A percentile compares a stretch with the other conserved stretches of the same genome.
Evolutionary conservation across 352 stramenopile genomes (phyloP).

Genomic region (Phytophthora capsici): DNA sequence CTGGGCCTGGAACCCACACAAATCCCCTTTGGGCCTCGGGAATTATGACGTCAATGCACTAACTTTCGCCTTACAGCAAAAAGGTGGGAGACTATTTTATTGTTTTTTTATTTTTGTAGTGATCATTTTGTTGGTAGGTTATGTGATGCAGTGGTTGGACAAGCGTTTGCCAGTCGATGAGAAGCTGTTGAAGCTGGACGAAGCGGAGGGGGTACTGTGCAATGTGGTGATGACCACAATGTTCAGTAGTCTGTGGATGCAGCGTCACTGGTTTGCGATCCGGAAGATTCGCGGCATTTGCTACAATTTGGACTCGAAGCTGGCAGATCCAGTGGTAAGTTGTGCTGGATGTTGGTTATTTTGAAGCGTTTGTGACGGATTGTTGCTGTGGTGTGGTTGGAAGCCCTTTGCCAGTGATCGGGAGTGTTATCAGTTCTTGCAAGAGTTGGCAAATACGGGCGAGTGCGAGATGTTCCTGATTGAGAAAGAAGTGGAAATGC

Average conservation of each 20-base stretch:
- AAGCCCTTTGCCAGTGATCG: slow-evolving; percentile 59
- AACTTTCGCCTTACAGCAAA: slow-evolving; percentile 60
- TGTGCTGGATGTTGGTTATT: neutral
- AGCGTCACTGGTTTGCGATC: slow-evolving; percentile 85
- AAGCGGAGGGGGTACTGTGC: slow-evolving; percentile 62
- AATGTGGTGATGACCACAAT: slow-evolving; percentile 66
- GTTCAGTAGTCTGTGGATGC: slow-evolving; percentile 59
- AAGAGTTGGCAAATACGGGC: slow-evolving; percentile 71
- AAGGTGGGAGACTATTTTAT: slow-evolving; percentile 40
- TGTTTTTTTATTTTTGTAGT: neutral
- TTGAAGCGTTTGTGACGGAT: neutral
- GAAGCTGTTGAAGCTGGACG: slow-evolving; percentile 53
- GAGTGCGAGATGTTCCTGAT: slow-evolving; percentile 79
- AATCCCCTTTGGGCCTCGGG: slow-evolving; percentile 64
- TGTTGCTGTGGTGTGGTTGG: slow-evolving; percentile 2
- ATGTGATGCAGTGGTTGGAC: slow-evolving; percentile 73
- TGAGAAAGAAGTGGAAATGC: slow-evolving; percentile 11
- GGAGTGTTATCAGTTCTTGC: slow-evolving; percentile 59
- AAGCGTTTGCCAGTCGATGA: slow-evolving; percentile 55
- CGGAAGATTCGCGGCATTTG: slow-evolving; percentile 63
- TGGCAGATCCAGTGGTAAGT: slow-evolving; percentile 54
- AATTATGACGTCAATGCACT: slow-evolving; percentile 88
- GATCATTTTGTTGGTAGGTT: slow-evolving; percentile 40
- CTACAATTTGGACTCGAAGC: slow-evolving; percentile 85
- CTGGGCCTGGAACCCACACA: slow-evolving; percentile 71